phyloP scores from a whole-genome alignment of 2,329 filamentous ascomycete genomes.

The Boeremia exigua region DNA sequence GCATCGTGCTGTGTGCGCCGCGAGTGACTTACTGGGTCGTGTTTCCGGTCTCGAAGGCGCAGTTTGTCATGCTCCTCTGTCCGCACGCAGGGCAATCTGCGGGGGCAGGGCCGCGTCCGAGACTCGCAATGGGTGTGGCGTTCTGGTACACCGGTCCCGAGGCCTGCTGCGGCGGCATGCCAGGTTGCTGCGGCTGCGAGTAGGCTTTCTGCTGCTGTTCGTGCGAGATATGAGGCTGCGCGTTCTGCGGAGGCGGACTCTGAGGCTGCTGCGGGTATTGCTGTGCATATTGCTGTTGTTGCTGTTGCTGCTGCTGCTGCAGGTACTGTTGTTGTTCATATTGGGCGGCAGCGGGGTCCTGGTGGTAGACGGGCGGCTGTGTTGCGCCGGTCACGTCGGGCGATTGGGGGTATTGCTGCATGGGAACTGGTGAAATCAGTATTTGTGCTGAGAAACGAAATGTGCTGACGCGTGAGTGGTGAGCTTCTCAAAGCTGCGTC shows the following conservation, averaged over 20 bases:
- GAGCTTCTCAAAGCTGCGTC: too few species aligned
- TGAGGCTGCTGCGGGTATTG: slow-evolving; percentile 19
- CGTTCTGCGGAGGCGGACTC: not conserved
- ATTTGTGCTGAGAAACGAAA: not conserved
- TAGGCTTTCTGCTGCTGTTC: slow-evolving; percentile 13
- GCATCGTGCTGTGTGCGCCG: too few species aligned
- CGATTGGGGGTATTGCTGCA: slow-evolving; percentile 47
- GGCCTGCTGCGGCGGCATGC: slow-evolving; percentile 45
- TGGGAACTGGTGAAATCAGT: slow-evolving; percentile 39
- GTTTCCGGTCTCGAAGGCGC: slow-evolving; percentile 45
- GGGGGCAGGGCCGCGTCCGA: slow-evolving; percentile 48
- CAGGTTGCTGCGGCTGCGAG: slow-evolving; percentile 27
- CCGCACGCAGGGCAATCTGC: slow-evolving; percentile 58
- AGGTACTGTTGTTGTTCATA: slow-evolving; percentile 21
- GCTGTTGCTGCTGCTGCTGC: slow-evolving; percentile 15
- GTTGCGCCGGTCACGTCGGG: slow-evolving; percentile 34
- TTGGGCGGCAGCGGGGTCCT: slow-evolving; percentile 38
- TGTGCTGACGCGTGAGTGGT: too few species aligned
- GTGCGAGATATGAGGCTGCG: not conserved
- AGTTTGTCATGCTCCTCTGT: slow-evolving; percentile 48
- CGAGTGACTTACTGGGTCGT: slow-evolving; percentile 49
- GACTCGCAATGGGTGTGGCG: slow-evolving; percentile 41
- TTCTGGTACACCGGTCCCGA: slow-evolving; percentile 44
- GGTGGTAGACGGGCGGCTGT: slow-evolving; percentile 43
- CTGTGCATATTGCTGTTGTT: slow-evolving; percentile 11